Evolutionary conservation across 2,329 filamentous ascomycete genomes (phyloP).

Genomic region (Penicillium polonicum): DNA sequence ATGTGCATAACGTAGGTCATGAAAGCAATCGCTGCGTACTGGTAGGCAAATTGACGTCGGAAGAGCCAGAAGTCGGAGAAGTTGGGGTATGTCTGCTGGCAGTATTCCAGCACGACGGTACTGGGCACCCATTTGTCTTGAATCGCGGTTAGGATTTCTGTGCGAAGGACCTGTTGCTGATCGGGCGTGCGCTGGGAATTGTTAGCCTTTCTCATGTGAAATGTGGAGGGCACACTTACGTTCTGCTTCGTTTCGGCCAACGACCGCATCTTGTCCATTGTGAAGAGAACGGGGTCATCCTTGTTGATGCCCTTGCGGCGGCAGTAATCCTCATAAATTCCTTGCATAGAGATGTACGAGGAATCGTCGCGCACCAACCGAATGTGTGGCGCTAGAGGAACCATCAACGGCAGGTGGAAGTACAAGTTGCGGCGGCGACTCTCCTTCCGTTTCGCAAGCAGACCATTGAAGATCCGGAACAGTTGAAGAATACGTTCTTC

Average conservation of each 20-base stretch:
- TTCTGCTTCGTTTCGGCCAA: conserved; percentile 67
- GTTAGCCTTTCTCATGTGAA: conserved; percentile 27
- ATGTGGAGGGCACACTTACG: conserved; percentile 32
- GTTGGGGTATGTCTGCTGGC: conserved; percentile 80
- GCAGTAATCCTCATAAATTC: conserved; percentile 95
- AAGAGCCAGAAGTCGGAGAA: conserved; percentile 98
- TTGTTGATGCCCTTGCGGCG: conserved; percentile 82
- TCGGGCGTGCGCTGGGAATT: conserved; percentile 53
- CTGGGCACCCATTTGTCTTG: conserved; percentile 90
- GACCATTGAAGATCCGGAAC: conserved; percentile 96
- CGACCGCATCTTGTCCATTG: conserved; percentile 86
- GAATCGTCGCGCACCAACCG: conserved; percentile 93
- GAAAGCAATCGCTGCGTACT: conserved; percentile 90
- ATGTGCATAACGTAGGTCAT: conserved; percentile 99
- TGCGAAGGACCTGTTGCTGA: conserved; percentile 67
- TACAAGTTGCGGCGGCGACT: conserved; percentile 88
- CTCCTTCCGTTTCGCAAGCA: conserved; percentile 88
- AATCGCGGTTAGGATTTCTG: conserved; percentile 93
- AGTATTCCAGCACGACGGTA: conserved; percentile 80
- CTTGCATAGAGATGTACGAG: conserved; percentile 91
- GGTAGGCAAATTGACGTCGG: conserved; percentile 93
- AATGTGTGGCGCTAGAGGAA: conserved; percentile 91
- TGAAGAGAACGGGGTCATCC: conserved; percentile 92
- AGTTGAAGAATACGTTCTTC: conserved; percentile 95
- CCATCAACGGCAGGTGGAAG: conserved; percentile 93